Conservation (phyloP, 257 asterid genomes). For the Cordia subcordata region DNA sequence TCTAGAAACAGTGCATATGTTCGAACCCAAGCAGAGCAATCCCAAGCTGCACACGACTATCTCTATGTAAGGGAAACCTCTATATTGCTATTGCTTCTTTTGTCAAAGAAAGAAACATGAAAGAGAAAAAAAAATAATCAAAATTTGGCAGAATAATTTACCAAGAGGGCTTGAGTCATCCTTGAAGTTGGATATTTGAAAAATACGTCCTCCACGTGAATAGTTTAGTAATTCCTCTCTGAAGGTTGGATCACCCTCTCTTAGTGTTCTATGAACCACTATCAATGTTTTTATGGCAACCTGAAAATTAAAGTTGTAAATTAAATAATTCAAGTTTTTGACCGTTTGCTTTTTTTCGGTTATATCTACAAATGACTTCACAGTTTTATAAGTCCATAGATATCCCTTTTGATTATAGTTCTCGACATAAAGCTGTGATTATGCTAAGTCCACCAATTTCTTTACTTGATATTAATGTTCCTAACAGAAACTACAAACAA, state of each 20-base stretch:
- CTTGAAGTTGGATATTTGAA: conserved; percentile 71
- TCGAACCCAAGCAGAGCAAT: conserved; percentile 88
- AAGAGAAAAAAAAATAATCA: neutral
- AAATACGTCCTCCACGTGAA: conserved; percentile 62
- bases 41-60: conserved; percentile 68
- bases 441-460: too few relatives aligned
- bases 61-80: conserved; percentile 7
- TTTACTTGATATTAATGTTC: neutral
- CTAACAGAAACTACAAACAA: too few relatives aligned
- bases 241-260: conserved; percentile 86
- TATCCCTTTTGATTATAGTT: too few relatives aligned
- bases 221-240: conserved; percentile 60
- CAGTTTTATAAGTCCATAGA: too few relatives aligned
- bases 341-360: neutral
- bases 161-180: conserved; percentile 84
- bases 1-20: conserved; percentile 77
- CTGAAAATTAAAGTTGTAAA: conserved; percentile 27
- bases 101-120: neutral
- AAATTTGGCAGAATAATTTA: conserved; percentile 14
- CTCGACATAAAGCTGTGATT: too few relatives aligned
- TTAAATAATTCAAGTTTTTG: neutral
- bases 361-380: neutral
- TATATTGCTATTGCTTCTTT: neutral
- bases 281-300: conserved; percentile 78
- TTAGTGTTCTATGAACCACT: conserved; percentile 70